These are phyloP conservation scores for Amanita fuliginea DNA, from an alignment of 768 basidiomycete species.

Conservation along the genomic window DNA sequence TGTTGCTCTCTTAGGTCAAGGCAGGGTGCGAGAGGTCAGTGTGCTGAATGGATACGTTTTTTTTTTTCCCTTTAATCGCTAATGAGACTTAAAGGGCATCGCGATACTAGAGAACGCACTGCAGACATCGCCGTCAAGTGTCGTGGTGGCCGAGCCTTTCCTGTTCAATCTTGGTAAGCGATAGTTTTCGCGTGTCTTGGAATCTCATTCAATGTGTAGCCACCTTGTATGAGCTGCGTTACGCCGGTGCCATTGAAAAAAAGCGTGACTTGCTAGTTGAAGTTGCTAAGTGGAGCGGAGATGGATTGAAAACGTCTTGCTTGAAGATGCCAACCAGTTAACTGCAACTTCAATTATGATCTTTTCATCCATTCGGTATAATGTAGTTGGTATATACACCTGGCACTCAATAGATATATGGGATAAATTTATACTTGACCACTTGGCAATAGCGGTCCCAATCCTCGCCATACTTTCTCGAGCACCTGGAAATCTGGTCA, in stretches of 20 bases:
- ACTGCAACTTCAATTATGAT: background rate
- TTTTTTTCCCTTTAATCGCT: background rate
- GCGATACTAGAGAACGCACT: constrained; percentile 56
- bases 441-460: constrained; percentile 85
- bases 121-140: constrained; percentile 51
- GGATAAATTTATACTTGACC: constrained; percentile 88
- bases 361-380: background rate
- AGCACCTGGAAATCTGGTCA: constrained; percentile 41
- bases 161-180: constrained; percentile 73
- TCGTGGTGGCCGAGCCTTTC: constrained; percentile 73
- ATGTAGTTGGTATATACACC: constrained; percentile 1
- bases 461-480: constrained; percentile 87
- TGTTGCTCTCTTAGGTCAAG: constrained; percentile 60
- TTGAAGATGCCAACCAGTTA: constrained; percentile 1
- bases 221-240: constrained; percentile 75
- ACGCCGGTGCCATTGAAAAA: constrained; percentile 60
- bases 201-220: constrained; percentile 27
- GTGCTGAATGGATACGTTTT: background rate
- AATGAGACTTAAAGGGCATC: constrained; percentile 39
- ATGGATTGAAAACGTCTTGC: constrained; percentile 50
- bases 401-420: constrained; percentile 57
- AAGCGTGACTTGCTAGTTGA: constrained; percentile 66
- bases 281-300: constrained; percentile 80
- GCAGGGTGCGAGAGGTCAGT: constrained; percentile 58
- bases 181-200: background rate